A percentile compares a stretch with the other conserved stretches of the same genome.
Conservation (phyloP, 768 basidiomycete genomes). For the Rhizopogon salebrosus region DNA sequence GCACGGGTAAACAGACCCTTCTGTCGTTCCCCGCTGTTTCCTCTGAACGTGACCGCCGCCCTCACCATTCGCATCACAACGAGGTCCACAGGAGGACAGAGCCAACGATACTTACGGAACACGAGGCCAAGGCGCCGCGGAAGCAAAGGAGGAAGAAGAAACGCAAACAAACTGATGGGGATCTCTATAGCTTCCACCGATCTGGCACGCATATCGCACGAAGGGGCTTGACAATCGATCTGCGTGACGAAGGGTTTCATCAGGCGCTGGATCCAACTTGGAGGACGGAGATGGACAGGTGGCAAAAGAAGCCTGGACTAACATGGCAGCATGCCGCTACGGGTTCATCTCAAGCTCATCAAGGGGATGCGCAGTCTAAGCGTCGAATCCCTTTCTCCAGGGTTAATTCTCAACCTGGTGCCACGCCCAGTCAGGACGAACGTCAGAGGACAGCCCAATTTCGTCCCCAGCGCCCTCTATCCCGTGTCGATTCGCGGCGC, state of each 20-base stretch:
- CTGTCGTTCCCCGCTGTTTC: conserved; percentile 29
- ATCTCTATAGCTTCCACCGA: conserved; percentile 35
- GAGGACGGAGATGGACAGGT: conserved; percentile 27
- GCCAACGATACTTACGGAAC: conserved; percentile 5
- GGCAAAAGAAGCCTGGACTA: conserved; percentile 18
- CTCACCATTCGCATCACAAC: conserved; percentile 4
- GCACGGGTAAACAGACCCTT: conserved; percentile 33
- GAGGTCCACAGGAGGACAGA: conserved; percentile 7
- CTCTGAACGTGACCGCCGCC: not conserved
- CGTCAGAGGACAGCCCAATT: not conserved
- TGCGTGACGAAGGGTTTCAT: conserved; percentile 41
- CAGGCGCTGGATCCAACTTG: conserved; percentile 35
- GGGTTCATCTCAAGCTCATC: conserved; percentile 1
- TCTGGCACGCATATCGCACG: conserved; percentile 31
- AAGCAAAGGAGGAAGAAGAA: conserved; percentile 18
- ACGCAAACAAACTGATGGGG: conserved; percentile 19
- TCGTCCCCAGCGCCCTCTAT: not conserved
- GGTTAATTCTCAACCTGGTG: conserved; percentile 7
- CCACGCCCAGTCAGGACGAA: not conserved
- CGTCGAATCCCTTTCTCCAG: conserved; percentile 9
- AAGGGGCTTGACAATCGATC: conserved; percentile 34
- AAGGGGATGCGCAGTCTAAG: conserved; percentile 10
- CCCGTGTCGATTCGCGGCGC: not conserved
- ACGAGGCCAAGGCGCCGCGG: not conserved
- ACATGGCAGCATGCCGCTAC: conserved; percentile 8